Base-by-base conservation (phyloP, 139 green algal species). In the Pleodorina starrii region DNA sequence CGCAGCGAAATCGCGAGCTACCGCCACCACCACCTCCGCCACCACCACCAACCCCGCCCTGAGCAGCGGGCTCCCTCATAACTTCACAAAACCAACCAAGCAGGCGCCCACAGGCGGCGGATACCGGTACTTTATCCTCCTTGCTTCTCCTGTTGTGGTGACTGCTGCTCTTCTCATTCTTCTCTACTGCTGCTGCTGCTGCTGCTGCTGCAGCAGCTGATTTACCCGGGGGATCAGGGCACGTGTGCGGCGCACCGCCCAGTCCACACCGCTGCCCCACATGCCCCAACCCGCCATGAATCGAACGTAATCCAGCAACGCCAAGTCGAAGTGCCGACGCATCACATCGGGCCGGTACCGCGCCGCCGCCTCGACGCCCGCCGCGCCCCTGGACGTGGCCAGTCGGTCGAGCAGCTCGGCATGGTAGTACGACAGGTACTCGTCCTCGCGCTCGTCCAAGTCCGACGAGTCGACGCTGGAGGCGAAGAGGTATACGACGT, bases 401-500 rank as follows among this genome's bases (percentile, higher is more conserved):
- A 94, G 48, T 27, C 48, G 43, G 19, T 66, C 60, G 11, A 44
- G 10, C 36, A 96, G 88, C 29, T 85, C 35, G 0, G 27, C 17
- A 42, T 93, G 88, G 69, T 96, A 95, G 86, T 93, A 57, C 7
- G 43, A 72, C 73, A 96, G 90, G 83, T 95, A 85, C 59, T 87
- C 88, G 43, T 54, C 77, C 72, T 94, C 92, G 2, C 74, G 21
- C 50, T 44, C 40, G 23, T 74, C 51, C 40, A 96, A 27, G 21
- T 91, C 85, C 27, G 82, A 59, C 0, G 84, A 71, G 23, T 94
- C 77, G 4, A 95, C 78, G n/a, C 84, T 90, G 5, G 83, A 91
- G n/a, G n/a, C 72, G 32, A 96, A 79, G 25, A 96, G 76, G 59
- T 96, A 95, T 14, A 90, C 92, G 21, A 96, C 84, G 66, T 96